These are phyloP conservation scores for Cunninghamia lanceolata DNA, from an alignment of 75 land plant genomes.

Conservation along the genomic window DNA sequence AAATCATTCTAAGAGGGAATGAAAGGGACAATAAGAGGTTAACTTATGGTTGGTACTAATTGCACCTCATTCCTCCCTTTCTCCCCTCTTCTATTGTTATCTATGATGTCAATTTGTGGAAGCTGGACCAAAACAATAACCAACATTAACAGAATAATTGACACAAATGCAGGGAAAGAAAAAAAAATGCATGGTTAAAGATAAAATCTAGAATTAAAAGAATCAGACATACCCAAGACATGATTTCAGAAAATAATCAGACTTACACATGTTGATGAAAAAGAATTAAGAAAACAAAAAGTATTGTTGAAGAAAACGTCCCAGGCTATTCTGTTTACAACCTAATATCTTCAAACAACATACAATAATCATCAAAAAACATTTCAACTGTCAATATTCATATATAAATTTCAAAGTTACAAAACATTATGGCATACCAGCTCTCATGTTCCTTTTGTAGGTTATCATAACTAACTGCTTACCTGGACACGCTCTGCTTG, in stretches of 20 bases:
- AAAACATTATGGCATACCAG: not conserved
- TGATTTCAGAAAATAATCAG: not conserved
- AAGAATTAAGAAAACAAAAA: not conserved
- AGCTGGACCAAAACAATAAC: not conserved
- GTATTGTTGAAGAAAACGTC: not conserved
- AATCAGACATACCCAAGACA: not conserved
- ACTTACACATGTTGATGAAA: not conserved
- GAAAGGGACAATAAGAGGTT: no score
- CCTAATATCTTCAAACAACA: not conserved
- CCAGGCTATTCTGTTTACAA: not conserved
- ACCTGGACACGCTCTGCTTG: constrained; percentile 29
- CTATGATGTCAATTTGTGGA: not conserved
- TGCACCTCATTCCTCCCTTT: not conserved
- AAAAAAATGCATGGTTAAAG: not conserved
- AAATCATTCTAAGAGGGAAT: no score
- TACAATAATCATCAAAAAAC: not conserved
- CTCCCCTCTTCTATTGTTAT: not conserved
- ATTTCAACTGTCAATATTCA: not conserved
- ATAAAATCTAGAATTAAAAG: not conserved
- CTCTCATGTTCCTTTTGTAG: not conserved
- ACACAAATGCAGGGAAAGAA: not conserved
- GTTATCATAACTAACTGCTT: not conserved
- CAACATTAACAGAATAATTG: not conserved
- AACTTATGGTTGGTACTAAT: not conserved
- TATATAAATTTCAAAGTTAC: not conserved